phyloP scores from a whole-genome alignment of 1,284 basidiomycete genomes.

The Ganoderma lingzhi region DNA sequence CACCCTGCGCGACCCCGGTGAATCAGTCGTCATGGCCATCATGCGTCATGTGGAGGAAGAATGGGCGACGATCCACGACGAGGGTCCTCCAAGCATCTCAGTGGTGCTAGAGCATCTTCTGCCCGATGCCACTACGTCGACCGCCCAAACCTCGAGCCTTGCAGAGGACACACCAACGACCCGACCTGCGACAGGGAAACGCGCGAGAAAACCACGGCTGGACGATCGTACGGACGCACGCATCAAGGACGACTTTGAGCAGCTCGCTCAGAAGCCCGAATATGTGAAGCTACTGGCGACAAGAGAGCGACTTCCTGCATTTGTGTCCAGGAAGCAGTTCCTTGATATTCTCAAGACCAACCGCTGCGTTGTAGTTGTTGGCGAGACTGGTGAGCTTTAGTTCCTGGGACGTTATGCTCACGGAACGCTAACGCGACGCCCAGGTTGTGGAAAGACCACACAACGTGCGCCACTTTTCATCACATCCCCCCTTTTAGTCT shows the following conservation, averaged over 20 bases:
- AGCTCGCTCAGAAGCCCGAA: slow-evolving; percentile 52
- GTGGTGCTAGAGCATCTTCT: slow-evolving; percentile 71
- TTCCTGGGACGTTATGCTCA: not conserved
- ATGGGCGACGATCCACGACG: slow-evolving; percentile 70
- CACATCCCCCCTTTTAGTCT: not conserved
- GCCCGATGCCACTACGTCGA: slow-evolving; percentile 41
- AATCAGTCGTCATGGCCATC: slow-evolving; percentile 80
- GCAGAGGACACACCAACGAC: not conserved
- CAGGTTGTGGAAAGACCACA: slow-evolving; percentile 91
- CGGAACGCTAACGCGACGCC: not conserved
- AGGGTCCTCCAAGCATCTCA: slow-evolving; percentile 78
- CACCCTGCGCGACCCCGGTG: slow-evolving; percentile 69
- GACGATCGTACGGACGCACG: slow-evolving; percentile 59
- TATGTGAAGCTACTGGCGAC: slow-evolving; percentile 67
- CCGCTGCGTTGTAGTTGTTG: slow-evolving; percentile 84
- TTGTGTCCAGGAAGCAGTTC: slow-evolving; percentile 71
- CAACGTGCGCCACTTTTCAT: slow-evolving; percentile 57
- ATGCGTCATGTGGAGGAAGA: slow-evolving; percentile 79
- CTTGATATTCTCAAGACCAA: slow-evolving; percentile 64
- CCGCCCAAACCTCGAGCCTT: not conserved
- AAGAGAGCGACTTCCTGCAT: slow-evolving; percentile 81
- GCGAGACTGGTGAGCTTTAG: slow-evolving; percentile 70
- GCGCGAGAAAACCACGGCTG: slow-evolving; percentile 31
- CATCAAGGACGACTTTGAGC: slow-evolving; percentile 65
- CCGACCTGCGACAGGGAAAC: slow-evolving; percentile 15